Evolutionary conservation across 768 basidiomycete genomes (phyloP).

Genomic region (Amanita inopinata): DNA sequence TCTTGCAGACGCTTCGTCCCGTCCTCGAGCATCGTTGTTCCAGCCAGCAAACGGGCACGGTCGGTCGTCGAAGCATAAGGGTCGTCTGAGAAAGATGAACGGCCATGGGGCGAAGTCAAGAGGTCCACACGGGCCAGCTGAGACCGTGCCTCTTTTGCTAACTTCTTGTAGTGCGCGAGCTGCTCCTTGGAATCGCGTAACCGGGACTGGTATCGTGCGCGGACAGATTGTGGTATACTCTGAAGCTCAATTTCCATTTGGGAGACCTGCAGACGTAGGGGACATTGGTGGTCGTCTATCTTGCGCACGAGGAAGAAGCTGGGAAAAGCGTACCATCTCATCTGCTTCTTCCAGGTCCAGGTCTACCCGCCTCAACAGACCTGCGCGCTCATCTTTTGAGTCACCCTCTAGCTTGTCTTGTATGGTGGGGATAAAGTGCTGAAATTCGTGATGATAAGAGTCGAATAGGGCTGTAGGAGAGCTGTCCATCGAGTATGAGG

Average conservation of each 20-base stretch:
- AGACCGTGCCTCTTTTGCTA: slow-evolving; percentile 61
- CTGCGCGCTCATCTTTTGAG: slow-evolving; percentile 55
- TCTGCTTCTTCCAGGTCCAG: slow-evolving; percentile 98
- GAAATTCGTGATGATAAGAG: slow-evolving; percentile 88
- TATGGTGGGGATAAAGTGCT: slow-evolving; percentile 69
- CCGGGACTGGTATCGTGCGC: slow-evolving; percentile 65
- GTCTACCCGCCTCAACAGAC: slow-evolving; percentile 76
- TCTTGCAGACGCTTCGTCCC: slow-evolving; percentile 81
- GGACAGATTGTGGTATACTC: slow-evolving; percentile 81
- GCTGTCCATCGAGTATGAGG: slow-evolving; percentile 54
- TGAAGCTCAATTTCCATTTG: slow-evolving; percentile 99
- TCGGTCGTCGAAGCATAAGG: slow-evolving; percentile 66
- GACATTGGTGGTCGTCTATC: slow-evolving; percentile 3
- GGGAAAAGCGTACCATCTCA: slow-evolving; percentile 63
- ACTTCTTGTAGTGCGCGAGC: slow-evolving; percentile 72
- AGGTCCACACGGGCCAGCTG: slow-evolving; percentile 70
- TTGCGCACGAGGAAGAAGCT: background rate
- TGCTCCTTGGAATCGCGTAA: slow-evolving; percentile 68
- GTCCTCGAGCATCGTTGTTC: slow-evolving; percentile 72
- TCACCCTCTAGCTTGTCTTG: slow-evolving; percentile 69
- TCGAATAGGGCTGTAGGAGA: slow-evolving; percentile 83
- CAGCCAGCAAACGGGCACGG: slow-evolving; percentile 70
- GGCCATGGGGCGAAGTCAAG: slow-evolving; percentile 41
- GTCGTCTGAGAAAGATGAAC: slow-evolving; percentile 56
- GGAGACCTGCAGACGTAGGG: slow-evolving; percentile 52